phyloP scores from a whole-genome alignment of 306 rosid genomes.

The Quercus ilex region DNA sequence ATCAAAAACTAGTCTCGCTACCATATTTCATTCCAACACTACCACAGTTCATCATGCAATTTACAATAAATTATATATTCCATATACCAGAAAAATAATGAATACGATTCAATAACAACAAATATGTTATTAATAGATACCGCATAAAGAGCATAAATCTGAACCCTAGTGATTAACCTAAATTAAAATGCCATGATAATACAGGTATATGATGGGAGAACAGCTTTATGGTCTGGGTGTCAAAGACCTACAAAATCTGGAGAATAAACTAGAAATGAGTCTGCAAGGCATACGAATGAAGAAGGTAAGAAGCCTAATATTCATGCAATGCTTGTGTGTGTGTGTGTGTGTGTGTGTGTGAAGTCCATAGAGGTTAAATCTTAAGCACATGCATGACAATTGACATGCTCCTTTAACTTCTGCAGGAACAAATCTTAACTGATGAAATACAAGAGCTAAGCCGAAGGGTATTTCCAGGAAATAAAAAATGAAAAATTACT shows the following conservation, averaged over 20 bases:
- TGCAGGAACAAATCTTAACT: constrained; percentile 51
- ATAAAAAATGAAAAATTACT: neutral
- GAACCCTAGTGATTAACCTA: neutral
- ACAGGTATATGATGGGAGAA: constrained; percentile 66
- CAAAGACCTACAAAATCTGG: constrained; percentile 58
- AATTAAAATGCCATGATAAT: constrained; percentile 9
- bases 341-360: neutral
- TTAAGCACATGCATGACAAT: constrained; percentile 1
- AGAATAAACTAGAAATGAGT: constrained; percentile 58
- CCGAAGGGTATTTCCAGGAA: constrained; percentile 30
- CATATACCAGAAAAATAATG: neutral
- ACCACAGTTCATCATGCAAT: neutral
- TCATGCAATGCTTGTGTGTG: neutral
- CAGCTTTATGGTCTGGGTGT: constrained; percentile 56
- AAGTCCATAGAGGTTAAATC: neutral
- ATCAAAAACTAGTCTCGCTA: neutral
- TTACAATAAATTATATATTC: neutral
- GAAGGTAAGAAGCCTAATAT: constrained; percentile 42
- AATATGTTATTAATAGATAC: neutral
- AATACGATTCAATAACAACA: neutral
- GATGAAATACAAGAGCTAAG: constrained; percentile 47
- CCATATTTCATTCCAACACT: neutral
- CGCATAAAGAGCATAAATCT: neutral
- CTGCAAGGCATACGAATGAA: constrained; percentile 55
- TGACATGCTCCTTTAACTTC: constrained; percentile 23